A percentile compares a stretch with the other conserved stretches of the same genome.
Conservation (phyloP, 805 yeast genomes). For the Metschnikowia hibisci region DNA sequence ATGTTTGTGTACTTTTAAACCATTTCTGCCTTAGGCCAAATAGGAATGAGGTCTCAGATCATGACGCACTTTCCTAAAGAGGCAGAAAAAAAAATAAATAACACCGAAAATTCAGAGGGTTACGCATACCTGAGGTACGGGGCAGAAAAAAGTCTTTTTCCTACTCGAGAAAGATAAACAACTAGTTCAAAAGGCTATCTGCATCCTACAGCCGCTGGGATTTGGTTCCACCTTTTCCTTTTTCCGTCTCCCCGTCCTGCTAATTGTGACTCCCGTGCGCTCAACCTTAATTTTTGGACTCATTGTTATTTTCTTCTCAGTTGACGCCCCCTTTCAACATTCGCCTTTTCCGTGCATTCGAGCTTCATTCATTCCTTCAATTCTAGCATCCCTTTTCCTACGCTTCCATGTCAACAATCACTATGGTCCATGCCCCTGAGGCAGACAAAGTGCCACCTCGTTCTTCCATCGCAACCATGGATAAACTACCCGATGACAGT, state of each 20-base stretch:
- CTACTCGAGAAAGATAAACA: constrained; percentile 3
- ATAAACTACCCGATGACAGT: background rate
- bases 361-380: background rate
- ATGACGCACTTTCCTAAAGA: constrained; percentile 6
- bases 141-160: background rate
- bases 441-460: constrained; percentile 2
- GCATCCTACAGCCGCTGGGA: constrained; percentile 1
- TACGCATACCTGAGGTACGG: constrained; percentile 1
- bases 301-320: background rate
- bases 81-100: constrained; percentile 4
- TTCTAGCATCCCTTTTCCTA: background rate
- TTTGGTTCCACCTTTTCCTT: background rate
- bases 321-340: background rate
- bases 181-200: constrained; percentile 2
- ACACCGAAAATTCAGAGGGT: constrained; percentile 2
- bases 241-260: background rate
- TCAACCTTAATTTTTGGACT: background rate
- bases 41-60: background rate
- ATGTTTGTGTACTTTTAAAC: constrained; percentile 12
- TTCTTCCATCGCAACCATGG: constrained; percentile 1
- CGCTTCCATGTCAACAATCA: constrained; percentile 3
- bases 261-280: background rate
- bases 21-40: constrained; percentile 5
- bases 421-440: constrained; percentile 4
- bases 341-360: background rate